Evolutionary conservation across 495 filamentous ascomycete genomes (phyloP), one percentile per base, ranked within the genome.

Genomic region (Oleoguttula mirabilis): DNA sequence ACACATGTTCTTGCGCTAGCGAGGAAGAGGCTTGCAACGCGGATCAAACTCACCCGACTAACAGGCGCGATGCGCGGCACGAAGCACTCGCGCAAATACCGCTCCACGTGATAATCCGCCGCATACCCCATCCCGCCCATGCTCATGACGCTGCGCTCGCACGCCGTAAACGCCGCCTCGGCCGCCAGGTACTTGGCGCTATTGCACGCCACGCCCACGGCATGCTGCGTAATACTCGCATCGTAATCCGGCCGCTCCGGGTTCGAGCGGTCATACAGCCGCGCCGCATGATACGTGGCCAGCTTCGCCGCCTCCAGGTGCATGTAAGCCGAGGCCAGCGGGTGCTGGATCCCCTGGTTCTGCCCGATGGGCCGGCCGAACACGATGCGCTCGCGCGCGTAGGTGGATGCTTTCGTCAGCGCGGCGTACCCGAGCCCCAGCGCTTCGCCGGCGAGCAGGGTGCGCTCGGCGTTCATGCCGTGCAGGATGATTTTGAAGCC

Each of bases 381-480:
- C 0, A 86, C 78, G 3, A 76, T 61, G 0, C 82, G 68, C 25
- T 82, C 75, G 35, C 69, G 67, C 1, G 82, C 80, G 50, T 87
- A 86, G 16, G 67, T 65, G 0, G 79, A 63, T 0, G 82, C 78
- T 22, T 41, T 67, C 28, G 69, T 66, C 20, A 88, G 63, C 1
- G 82, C 82, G 0, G 72, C 79, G 50, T 86, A 86, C 1, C 82
- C 83, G 3, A 87, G 65, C 4, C 83, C 82, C 3, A 87, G 62
- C 0, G 83, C 80, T 66, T 87, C 82, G 28, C 80, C 83, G 11
- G 80, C 81, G 0, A 86, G 66, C 3, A 86, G 70, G 54, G 78
- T 82, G 21, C 82, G 72, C 59, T 88, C 83, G 4, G 82, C 80
- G 47, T 86, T 88, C 82, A 88, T 82, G 17, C 83, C 82, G 58